Conservation (phyloP, 495 filamentous ascomycete genomes). For the Sordaria brevicollis region DNA sequence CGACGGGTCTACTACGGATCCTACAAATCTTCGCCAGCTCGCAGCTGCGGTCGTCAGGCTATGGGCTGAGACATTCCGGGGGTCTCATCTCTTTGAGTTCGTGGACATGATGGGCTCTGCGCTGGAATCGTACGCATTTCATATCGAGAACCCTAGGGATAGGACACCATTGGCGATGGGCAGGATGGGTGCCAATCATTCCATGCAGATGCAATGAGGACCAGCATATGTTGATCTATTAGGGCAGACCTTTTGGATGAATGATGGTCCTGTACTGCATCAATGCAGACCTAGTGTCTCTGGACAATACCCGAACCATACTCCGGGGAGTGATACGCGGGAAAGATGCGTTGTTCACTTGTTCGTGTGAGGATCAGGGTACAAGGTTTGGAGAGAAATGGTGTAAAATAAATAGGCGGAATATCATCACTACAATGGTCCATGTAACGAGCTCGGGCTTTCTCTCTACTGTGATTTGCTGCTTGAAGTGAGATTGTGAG, state of each 20-base stretch:
- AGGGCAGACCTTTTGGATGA: background rate
- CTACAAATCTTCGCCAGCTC: slow-evolving; percentile 47
- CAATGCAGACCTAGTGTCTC: background rate
- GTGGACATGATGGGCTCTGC: slow-evolving; percentile 52
- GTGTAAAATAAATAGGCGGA: background rate
- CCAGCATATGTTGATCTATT: background rate
- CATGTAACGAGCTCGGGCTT: background rate
- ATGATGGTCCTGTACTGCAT: background rate
- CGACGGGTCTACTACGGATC: slow-evolving; percentile 32
- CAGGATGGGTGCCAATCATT: background rate
- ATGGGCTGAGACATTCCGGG: slow-evolving; percentile 61
- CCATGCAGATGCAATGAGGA: background rate
- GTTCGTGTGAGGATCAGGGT: background rate
- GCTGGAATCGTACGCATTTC: slow-evolving; percentile 53
- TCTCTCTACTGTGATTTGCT: background rate
- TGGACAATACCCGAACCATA: too few species aligned
- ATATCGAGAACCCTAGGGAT: slow-evolving; percentile 46
- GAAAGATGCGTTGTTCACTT: background rate
- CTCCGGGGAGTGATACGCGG: background rate
- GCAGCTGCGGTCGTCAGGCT: slow-evolving; percentile 53
- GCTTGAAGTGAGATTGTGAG: background rate
- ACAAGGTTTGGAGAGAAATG: background rate
- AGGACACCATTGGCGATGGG: slow-evolving; percentile 30
- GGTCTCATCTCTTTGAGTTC: slow-evolving; percentile 57
- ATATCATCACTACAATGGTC: background rate